Base-by-base conservation (phyloP, 1,284 basidiomycete genomes). In the Ceratobasidium papillatum region DNA sequence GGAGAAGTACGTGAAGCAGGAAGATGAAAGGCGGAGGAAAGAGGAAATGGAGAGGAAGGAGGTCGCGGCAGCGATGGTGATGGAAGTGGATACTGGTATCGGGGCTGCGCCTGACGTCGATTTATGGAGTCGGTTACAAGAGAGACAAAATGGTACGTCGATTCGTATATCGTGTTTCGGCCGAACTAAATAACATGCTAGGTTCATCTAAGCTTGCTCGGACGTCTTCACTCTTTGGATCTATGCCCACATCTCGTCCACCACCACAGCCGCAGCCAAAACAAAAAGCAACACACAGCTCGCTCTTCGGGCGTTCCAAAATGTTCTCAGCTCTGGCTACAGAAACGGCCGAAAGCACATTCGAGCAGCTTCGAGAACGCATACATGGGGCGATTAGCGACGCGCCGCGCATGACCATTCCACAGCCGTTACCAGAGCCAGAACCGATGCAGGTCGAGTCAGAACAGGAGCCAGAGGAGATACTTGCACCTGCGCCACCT, bases 371-470 rank as follows among this genome's bases (percentile, higher is more conserved):
- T 4, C 54, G 68, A 45, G 25, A 51, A 14, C 54, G 56, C 56
- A 72, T 72, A 72, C 68, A 72, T 30, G 68, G 68, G 12, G n/a
- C 68, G 19, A 72, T 72, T 19, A 72, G 68, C 32, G 56, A 72
- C 30, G 68, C 58, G 25, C 68, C 68, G 7, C 38, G 58, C 25
- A 38, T 54, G 38, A 25, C 30, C 43, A 34, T 38, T 41, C 43
- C 47, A 59, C 32, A 66, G 51, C n/a, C 47, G 92, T 76, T 85
- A 87, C 76, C 79, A 95, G 27, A 91, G 94, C 80, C 84, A 86
- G 65, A 82, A 95, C 90, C 9, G 90, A 93, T 63, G 71, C 72
- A 79, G 82, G 84, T 56, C 85, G 89, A 25, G 88, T 91, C n/a
- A 83, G 85, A 36, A 87, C 91, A 79, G 85, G 88, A 83, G 85